These are phyloP conservation scores for Botryobasidium botryosum DNA, from an alignment of 768 basidiomycete species.

Conservation along the genomic window DNA sequence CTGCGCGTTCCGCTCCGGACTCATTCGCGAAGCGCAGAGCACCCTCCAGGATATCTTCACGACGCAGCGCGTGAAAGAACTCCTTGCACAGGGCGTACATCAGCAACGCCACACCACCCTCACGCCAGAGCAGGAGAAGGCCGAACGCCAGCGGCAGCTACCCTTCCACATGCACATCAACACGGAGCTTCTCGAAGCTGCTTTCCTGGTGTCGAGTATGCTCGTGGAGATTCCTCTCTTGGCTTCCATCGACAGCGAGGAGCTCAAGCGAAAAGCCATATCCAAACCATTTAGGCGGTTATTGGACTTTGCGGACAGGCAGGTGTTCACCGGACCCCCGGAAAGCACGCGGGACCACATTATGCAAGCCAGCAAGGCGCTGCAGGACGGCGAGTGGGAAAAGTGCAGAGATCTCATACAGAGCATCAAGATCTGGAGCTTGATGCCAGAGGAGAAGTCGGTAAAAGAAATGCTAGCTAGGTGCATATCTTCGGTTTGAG, in stretches of 20 bases:
- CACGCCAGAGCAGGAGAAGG: constrained; percentile 90
- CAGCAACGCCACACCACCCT: constrained; percentile 67
- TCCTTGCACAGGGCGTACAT: constrained; percentile 92
- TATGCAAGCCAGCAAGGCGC: constrained; percentile 95
- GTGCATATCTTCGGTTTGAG: constrained; percentile 31
- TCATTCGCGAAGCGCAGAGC: constrained; percentile 85
- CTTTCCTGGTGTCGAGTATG: constrained; percentile 97
- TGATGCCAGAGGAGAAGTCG: constrained; percentile 75
- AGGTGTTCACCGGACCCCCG: constrained; percentile 96
- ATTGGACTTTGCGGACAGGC: constrained; percentile 91
- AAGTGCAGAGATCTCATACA: constrained; percentile 84
- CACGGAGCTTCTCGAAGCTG: constrained; percentile 91
- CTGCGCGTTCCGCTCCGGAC: constrained; percentile 87
- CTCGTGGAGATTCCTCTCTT: constrained; percentile 90
- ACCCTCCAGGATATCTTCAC: constrained; percentile 92
- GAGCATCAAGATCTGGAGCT: constrained; percentile 93
- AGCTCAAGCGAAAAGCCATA: constrained; percentile 79
- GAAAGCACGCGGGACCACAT: constrained; percentile 98
- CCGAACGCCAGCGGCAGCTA: constrained; percentile 86
- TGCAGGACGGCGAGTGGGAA: constrained; percentile 96
- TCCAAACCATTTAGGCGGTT: constrained; percentile 94
- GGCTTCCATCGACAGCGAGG: constrained; percentile 88
- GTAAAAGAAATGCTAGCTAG: constrained; percentile 93
- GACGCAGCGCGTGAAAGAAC: constrained; percentile 91
- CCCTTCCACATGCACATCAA: constrained; percentile 99